Evolutionary conservation across 106 monocot species (phyloP).

Genomic region (Cymbidium sinense): DNA sequence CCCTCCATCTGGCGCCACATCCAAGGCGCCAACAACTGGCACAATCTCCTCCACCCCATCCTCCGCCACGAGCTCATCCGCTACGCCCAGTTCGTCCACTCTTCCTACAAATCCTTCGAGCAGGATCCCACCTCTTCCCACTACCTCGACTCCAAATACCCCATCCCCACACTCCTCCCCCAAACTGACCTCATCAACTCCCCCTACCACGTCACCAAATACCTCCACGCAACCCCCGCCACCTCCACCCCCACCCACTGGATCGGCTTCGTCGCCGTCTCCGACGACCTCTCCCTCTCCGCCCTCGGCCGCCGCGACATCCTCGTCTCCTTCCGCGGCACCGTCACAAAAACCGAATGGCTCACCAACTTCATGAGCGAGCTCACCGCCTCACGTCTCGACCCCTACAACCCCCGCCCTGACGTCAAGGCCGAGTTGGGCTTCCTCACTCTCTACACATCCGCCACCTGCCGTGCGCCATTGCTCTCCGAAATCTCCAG

Average conservation of each 20-base stretch:
- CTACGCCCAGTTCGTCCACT: slow-evolving; percentile 34
- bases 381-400: slow-evolving; percentile 30
- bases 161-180: slow-evolving; percentile 20
- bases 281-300: slow-evolving; percentile 15
- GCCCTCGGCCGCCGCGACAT: slow-evolving; percentile 43
- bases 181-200: slow-evolving; percentile 17
- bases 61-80: slow-evolving; percentile 40
- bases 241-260: slow-evolving; percentile 31
- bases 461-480: slow-evolving; percentile 44
- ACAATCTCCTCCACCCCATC: slow-evolving; percentile 28
- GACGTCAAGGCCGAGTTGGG: slow-evolving; percentile 53
- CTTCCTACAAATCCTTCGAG: slow-evolving; percentile 56
- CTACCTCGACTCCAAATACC: slow-evolving; percentile 47
- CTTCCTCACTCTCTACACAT: slow-evolving; percentile 52
- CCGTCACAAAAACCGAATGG: slow-evolving; percentile 44
- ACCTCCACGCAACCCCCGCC: slow-evolving; percentile 42
- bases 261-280: slow-evolving; percentile 54
- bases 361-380: slow-evolving; percentile 51
- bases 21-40: slow-evolving; percentile 49
- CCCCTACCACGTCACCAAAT: slow-evolving; percentile 31
- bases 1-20: slow-evolving; percentile 32
- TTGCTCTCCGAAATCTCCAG: slow-evolving; percentile 34
- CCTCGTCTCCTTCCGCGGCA: slow-evolving; percentile 43
- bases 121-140: slow-evolving; percentile 35
- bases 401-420: slow-evolving; percentile 29